Base-by-base conservation (phyloP, 1,284 basidiomycete species). In the Phylloboletellus chloephorus region DNA sequence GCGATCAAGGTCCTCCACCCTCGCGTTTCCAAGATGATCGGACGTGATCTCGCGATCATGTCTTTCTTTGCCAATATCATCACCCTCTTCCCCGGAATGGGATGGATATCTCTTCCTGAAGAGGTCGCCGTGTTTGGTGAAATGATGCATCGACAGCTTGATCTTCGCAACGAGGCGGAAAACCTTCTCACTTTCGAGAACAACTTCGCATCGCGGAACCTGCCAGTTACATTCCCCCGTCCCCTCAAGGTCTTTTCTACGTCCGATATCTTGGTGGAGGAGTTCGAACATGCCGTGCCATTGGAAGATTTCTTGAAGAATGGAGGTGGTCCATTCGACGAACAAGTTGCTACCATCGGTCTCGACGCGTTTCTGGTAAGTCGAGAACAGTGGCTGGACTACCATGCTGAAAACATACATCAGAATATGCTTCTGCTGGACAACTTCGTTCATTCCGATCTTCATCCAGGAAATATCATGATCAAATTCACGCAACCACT, bases 131-230 rank as follows among this genome's bases (percentile, higher is more conserved):
- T 95, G 0, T 99, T 99, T 61, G 89, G 94, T 3, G 68, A 75
- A n/a, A 95, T 99, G 90, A 99, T 99, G 96, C 78, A 82, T 57
- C 86, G 83, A 53, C 96, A 99, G 64, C 74, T 98, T 26, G 91
- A 98, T 62, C 67, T 99, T 39, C 75, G 91, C 20, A 78, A 88
- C 52, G 96, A 99, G 64, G 93, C 88, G 0, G 76, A 88, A 48
- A 97, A 98, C 61, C 69, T 99, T 42, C 67, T 79, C 21, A 75
- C 72, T 0, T 99, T 99, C 57, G 90, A 94, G 61, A 66, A 74
- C 30, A 93, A 97, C 61, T 99, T 99, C 57, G 71, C 74, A 5
- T 72, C 80, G 11, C 69, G 88, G 50, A 85, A 83, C 23, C 78
- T 89, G 4, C 82, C 87, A 0, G 82, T 98, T 16, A 85, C 79